Conservation (phyloP, 2,329 filamentous ascomycete genomes). For the Dactylella cylindrospora region DNA sequence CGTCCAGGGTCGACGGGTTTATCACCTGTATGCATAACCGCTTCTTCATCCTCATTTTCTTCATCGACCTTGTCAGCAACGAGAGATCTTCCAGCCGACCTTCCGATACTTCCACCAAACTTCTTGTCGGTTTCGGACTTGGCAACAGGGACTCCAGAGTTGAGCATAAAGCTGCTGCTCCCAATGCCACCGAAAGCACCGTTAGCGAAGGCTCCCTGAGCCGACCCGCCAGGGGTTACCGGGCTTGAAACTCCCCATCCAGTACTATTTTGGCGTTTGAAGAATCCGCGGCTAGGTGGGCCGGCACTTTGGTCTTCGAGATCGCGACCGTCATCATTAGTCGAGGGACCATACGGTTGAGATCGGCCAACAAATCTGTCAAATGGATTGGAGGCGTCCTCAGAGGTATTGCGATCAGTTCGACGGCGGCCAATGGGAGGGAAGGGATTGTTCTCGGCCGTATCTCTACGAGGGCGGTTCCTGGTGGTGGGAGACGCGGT, state of each 20-base stretch:
- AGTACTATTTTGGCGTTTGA: conserved; percentile 57
- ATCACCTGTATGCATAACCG: conserved; percentile 68
- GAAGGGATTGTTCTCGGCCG: conserved; percentile 68
- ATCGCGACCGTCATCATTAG: conserved; percentile 45
- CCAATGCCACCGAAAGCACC: conserved; percentile 48
- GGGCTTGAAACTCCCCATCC: conserved; percentile 57
- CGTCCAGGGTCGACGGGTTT: conserved; percentile 40
- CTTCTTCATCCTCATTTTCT: conserved; percentile 64
- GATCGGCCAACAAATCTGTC: conserved; percentile 23
- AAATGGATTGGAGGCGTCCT: conserved; percentile 35
- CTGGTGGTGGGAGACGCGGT: conserved; percentile 72
- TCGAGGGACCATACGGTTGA: conserved; percentile 14
- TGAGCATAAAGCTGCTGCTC: conserved; percentile 65
- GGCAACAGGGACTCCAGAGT: conserved; percentile 59
- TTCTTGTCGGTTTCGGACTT: conserved; percentile 70
- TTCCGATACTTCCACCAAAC: conserved; percentile 70
- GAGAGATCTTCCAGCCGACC: conserved; percentile 79
- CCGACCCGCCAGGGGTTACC: conserved; percentile 61
- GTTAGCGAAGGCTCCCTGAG: conserved; percentile 84
- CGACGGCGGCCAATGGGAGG: conserved; percentile 54
- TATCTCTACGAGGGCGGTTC: conserved; percentile 78
- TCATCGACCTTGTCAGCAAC: conserved; percentile 34
- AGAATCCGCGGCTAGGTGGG: conserved; percentile 54
- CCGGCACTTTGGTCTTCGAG: conserved; percentile 38
- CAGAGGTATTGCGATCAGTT: conserved; percentile 59